These are phyloP conservation scores for Paxillus ammoniavirescens DNA, from an alignment of 768 basidiomycete species.

Conservation along the genomic window DNA sequence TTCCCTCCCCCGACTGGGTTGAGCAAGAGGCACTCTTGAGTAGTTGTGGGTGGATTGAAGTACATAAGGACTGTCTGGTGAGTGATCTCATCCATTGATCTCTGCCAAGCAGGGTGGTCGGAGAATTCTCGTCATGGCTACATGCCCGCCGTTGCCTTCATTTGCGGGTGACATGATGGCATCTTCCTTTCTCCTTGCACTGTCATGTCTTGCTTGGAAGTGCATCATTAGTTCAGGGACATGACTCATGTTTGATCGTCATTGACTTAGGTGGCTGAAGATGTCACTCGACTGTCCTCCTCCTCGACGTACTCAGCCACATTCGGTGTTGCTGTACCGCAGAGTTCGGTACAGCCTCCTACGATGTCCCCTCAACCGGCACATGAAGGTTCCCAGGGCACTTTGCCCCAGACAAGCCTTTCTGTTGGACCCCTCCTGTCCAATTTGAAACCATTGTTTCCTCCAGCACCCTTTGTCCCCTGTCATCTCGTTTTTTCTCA, in stretches of 20 bases:
- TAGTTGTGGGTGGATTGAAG: constrained; percentile 70
- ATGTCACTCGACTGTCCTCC: constrained; percentile 26
- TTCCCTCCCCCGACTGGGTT: constrained; percentile 75
- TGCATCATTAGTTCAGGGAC: not conserved
- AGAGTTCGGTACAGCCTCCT: constrained; percentile 12
- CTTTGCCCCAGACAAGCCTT: constrained; percentile 18
- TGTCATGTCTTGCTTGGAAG: constrained; percentile 6
- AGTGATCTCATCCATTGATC: constrained; percentile 32
- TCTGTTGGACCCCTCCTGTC: constrained; percentile 43
- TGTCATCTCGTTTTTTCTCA: constrained; percentile 70
- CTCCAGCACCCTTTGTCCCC: constrained; percentile 75
- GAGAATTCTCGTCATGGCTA: not conserved
- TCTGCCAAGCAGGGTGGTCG: not conserved
- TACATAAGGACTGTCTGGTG: constrained; percentile 65
- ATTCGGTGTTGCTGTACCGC: constrained; percentile 48
- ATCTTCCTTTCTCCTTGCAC: constrained; percentile 6
- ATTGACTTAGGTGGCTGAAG: constrained; percentile 26
- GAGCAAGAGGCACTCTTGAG: constrained; percentile 72
- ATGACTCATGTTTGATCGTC: constrained; percentile 9
- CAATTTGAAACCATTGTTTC: constrained; percentile 58
- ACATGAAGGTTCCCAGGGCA: constrained; percentile 26
- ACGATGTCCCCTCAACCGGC: constrained; percentile 27
- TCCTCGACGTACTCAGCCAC: constrained; percentile 44
- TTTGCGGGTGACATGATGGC: not conserved
- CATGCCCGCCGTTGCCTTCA: constrained; percentile 5